Base-by-base conservation (phyloP, 2,329 filamentous ascomycete species). In the Pseudopyrenochaeta lycopersici region DNA sequence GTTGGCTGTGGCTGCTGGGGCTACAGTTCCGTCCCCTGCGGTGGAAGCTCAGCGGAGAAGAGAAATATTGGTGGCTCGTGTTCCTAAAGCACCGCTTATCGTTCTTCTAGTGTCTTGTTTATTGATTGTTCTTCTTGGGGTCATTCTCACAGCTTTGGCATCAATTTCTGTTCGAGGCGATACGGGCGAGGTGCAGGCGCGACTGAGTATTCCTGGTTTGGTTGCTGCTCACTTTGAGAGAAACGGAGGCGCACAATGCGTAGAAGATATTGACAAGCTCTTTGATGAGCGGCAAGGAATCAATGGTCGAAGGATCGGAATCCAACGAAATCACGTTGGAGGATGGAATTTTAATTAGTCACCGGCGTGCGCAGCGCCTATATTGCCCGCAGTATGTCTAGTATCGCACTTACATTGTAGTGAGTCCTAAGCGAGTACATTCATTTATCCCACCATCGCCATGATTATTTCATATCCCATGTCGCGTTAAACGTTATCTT, bases 241-340 rank as follows among this genome's bases (percentile, higher is more conserved):
- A 33, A 15, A 27, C 23, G 23, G 38, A 15, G 46, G 17, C 5
- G 7, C 17, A 29, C 20, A 29, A 27, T 21, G 18, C 12, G 46
- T 35, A 18, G 38, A 41, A 18, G 9, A 23, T 10, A 18, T 43
- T 2, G 46, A 49, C 14, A 29, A 49, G 12, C n/a, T 49, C 9
- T 49, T 43, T 43, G 36, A 49, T 9, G 46, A 49, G 38, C 18
- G 36, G 21, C 35, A 49, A 7, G 46, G 46, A 14, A 27, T 27
- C 23, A 27, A 27, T 5, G 9, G 23, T 9, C 23, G 23, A 27
- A 27, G 23, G 23, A 27, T 27, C 23, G 23, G 23, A 9, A 9
- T 27, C 23, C 23, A 27, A 9, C 23, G 9, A 9, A 27, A 27
- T 27, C 23, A 27, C 23, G 9, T 27, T 27, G 23, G 23, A 27